Conservation (phyloP, 2,329 filamentous ascomycete species). For the Fusarium anthophilum region DNA sequence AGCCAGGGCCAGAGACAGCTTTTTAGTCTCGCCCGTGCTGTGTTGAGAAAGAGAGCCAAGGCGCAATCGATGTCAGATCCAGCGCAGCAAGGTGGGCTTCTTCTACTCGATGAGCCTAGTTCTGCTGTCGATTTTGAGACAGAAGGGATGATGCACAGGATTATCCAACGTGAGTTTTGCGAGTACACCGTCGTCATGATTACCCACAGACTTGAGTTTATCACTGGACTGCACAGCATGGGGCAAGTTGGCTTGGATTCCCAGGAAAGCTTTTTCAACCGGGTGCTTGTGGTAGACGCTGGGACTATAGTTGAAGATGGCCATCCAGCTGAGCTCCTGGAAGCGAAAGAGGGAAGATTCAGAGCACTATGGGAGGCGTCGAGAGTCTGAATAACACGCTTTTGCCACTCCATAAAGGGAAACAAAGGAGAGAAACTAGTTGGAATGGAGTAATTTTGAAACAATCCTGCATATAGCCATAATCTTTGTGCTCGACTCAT, state of each 20-base stretch:
- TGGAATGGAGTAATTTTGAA: too few species aligned
- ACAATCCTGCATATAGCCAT: too few species aligned
- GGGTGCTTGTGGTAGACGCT: neutral
- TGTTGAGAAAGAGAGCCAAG: neutral
- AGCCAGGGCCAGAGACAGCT: neutral
- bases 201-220: neutral
- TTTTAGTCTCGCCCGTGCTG: neutral
- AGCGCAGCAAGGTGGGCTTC: neutral
- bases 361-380: neutral
- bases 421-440: too few species aligned
- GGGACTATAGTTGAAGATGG: neutral
- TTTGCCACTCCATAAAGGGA: too few species aligned
- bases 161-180: neutral
- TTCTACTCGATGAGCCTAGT: neutral
- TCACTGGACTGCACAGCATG: neutral
- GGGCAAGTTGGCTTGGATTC: neutral
- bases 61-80: neutral
- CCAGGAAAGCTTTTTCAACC: neutral
- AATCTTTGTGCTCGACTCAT: too few species aligned
- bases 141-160: neutral
- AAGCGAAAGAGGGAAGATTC: neutral
- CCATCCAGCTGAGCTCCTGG: neutral
- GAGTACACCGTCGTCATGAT: neutral
- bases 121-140: neutral
- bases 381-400: neutral